Base-by-base conservation (phyloP, 2,329 filamentous ascomycete genomes). In the Plectosphaerella cucumerina region DNA sequence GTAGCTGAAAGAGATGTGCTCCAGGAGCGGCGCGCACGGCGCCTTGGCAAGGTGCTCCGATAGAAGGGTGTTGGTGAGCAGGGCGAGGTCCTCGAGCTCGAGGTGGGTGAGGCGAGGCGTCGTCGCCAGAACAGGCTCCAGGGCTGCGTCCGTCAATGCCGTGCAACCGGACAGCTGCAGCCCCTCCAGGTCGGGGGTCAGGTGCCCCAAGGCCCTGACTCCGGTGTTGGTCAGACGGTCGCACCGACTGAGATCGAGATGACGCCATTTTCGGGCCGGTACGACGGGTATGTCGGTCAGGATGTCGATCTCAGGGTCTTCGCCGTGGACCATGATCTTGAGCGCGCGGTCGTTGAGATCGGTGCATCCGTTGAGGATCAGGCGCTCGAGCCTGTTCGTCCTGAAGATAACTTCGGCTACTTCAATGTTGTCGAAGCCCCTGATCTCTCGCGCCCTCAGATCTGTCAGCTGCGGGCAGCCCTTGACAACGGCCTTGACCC, bases 1-100 rank as follows among this genome's bases (percentile, higher is more conserved):
- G 66, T 91, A 96, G 61, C 90, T 93, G 59, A 97, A 80, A 49
- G 90, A 92, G 6, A 97, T 78, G 63, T 97, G 91, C 58, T 87
- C 79, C 6, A 99, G 75, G 20, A 71, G 75, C 1, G 78, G 68
- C 1, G 86, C 86, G 63, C 90, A 96, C 0, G 90, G 86, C 0
- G 90, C 81, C 59, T 83, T 86, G 45, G 90, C 85, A 8, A 99
- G 75, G 54, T 87, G 82, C 50, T 90, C 79, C 0, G 78, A 79
- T 3, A 97, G 72, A 1, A 90, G 73, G 4, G 74, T 71, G 63
- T 97, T 95, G 17, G 87, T 92, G 14, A 97, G 72, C 23, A 85
- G 77, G 5, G 84, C 78, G 12, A 97, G 76, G 59, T 97, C 92
- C 68, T 99, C 94, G 3, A 97, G 72, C 58, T 97, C 94, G 41